Conservation (phyloP, 305 asterid species). For the Solanum aculeatissimum region DNA sequence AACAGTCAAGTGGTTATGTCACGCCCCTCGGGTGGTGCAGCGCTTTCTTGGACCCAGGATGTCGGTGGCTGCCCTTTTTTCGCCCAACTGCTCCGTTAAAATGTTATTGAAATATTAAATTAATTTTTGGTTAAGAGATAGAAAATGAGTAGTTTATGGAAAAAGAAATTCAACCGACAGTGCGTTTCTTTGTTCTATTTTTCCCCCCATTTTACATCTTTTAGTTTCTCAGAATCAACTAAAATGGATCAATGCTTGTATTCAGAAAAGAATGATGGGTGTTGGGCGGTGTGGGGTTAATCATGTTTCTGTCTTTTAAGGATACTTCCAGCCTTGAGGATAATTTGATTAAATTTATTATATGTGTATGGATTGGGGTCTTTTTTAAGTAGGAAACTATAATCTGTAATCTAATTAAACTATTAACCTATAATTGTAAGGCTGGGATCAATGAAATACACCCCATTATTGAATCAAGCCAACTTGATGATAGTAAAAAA, state of each 20-base stretch:
- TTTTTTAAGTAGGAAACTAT: neutral
- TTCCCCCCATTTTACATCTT: neutral
- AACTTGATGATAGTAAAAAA: neutral
- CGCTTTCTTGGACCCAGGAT: neutral
- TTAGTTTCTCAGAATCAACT: neutral
- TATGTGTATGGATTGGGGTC: neutral
- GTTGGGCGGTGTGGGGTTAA: neutral
- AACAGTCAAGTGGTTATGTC: neutral
- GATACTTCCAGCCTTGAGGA: slow-evolving; percentile 17
- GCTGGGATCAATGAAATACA: neutral
- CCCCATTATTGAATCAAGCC: neutral
- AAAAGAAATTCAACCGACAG: neutral
- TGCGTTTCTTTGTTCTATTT: neutral
- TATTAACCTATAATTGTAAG: slow-evolving; percentile 12
- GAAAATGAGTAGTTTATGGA: neutral
- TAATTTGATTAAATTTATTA: neutral
- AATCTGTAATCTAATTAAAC: slow-evolving; percentile 5
- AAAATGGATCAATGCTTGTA: neutral
- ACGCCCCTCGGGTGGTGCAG: neutral
- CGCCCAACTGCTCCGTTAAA: neutral
- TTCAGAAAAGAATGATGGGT: neutral
- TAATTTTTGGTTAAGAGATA: neutral
- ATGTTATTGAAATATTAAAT: neutral
- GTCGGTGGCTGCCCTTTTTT: neutral
- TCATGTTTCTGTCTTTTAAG: slow-evolving; percentile 11